Evolutionary conservation across 306 rosid genomes (phyloP), one percentile per base, ranked within the genome.

Genomic region (Cicer bijugum): DNA sequence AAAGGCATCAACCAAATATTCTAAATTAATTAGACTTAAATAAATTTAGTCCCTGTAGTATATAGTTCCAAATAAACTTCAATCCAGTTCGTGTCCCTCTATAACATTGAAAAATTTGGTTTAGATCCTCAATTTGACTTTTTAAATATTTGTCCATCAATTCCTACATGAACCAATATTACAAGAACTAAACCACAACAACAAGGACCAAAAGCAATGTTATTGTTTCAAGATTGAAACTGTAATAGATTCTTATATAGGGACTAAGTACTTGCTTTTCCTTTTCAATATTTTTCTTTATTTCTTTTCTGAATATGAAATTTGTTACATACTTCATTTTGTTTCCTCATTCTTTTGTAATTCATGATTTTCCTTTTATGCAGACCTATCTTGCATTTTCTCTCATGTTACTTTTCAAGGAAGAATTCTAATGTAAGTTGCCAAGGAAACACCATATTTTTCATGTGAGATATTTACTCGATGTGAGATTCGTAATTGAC

Each of bases 311-410:
- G 46, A 53, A 52, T 74, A 51, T 79, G 50, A 45, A 70, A 16
- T 71, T 60, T 82, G 11, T 50, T 51, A 8, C 60, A 43, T 53
- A 15, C 52, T 42, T 65, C 73, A 43, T 61, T 43, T 57, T 75
- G 35, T 80, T 63, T 67, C 60, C 74, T 28, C 66, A 56, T 43
- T 63, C 66, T 66, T 72, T 59, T 75, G 70, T 60, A 57, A 50
- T 77, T 80, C 59, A 65, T 74, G 67, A 61, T 78, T 67, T 62
- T 53, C 77, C 51, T 78, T 76, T 63, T 67, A 37, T 79, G 85
- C 96, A 93, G 98, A 88, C 74, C 97, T 57, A 80, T 86, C 63
- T 72, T 93, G 85, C 86, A 89, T 87, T 89, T 93, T 84, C 76
- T 91, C 77, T 78, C 85, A 15, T 88, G 97, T 83, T 93, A 88